Evolutionary conservation across 306 rosid genomes (phyloP).

Genomic region (Castanea mollissima): DNA sequence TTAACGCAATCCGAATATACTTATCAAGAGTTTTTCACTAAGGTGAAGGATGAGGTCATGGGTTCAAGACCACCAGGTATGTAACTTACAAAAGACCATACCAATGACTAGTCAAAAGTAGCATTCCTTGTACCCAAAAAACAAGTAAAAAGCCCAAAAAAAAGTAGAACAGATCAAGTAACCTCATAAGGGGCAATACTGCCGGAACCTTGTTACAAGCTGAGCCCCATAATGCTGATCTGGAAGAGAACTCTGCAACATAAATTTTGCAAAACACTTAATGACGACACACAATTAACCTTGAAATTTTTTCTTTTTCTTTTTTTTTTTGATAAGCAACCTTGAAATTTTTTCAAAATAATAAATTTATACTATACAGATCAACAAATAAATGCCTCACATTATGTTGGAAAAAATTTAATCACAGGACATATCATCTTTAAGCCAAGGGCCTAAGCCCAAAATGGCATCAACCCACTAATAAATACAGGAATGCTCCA

Average conservation of each 20-base stretch:
- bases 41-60: no score
- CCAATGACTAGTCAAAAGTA: neutral
- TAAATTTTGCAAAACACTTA: conserved; percentile 22
- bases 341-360: neutral
- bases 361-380: neutral
- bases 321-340: neutral
- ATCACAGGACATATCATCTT: neutral
- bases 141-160: neutral
- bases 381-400: neutral
- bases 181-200: conserved; percentile 55
- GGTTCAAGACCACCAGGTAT: no score
- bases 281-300: conserved; percentile 5
- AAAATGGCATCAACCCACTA: neutral
- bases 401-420: neutral
- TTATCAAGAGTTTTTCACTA: neutral
- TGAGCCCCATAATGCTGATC: conserved; percentile 17
- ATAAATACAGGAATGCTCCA: neutral
- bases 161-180: conserved; percentile 14
- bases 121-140: neutral
- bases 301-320: neutral
- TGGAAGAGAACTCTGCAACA: conserved; percentile 42
- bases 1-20: neutral
- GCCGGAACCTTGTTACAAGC: conserved; percentile 31
- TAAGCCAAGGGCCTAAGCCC: neutral
- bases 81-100: no score